phyloP scores from a whole-genome alignment of 345 rosid genomes.

The Atalantia buxifolia region DNA sequence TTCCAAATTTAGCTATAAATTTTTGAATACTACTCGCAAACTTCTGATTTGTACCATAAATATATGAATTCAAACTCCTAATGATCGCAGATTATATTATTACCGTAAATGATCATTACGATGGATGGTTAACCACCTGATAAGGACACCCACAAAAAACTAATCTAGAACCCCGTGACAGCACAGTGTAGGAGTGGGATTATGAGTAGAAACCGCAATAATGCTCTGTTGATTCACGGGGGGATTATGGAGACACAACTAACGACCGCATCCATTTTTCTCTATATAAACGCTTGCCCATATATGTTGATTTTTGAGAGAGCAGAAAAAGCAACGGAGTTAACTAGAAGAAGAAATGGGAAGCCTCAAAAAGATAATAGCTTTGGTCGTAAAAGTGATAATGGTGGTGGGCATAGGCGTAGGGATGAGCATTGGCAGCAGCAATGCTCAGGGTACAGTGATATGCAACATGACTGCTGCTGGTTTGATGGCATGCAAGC shows the following conservation, averaged over 20 bases:
- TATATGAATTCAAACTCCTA: too few relatives aligned
- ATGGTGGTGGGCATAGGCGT: background rate
- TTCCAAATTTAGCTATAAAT: too few relatives aligned
- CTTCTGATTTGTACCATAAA: too few relatives aligned
- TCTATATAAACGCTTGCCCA: background rate
- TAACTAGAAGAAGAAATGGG: constrained; percentile 10
- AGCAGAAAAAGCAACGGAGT: background rate
- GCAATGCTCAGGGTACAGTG: constrained; percentile 30
- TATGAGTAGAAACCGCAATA: background rate
- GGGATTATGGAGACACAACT: too few relatives aligned
- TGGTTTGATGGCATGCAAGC: constrained; percentile 44
- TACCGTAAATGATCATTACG: too few relatives aligned
- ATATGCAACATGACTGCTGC: constrained; percentile 37
- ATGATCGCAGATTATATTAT: too few relatives aligned
- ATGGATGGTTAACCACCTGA: too few relatives aligned
- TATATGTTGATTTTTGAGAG: background rate
- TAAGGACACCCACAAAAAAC: too few relatives aligned
- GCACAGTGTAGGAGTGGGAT: background rate
- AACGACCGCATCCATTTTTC: background rate
- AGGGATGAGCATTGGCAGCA: background rate
- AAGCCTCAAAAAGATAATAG: background rate
- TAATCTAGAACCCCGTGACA: background rate
- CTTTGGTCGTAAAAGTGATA: background rate
- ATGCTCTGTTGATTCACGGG: background rate
- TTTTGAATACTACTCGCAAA: too few relatives aligned